phyloP scores from a whole-genome alignment of 345 rosid genomes.

The Erodium maritimum region DNA sequence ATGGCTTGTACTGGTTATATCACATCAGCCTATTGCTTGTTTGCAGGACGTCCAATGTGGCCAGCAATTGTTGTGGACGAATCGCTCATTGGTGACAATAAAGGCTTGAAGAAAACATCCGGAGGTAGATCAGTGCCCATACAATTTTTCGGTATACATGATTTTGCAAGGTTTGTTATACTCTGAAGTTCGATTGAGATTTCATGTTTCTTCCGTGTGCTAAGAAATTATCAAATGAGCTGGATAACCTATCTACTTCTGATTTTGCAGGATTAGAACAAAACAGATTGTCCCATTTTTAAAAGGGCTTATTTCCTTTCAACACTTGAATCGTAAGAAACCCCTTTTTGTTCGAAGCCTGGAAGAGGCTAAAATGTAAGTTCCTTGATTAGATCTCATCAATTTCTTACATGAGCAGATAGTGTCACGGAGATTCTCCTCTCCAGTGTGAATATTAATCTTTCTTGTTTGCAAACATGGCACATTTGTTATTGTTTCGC shows the following conservation, averaged over 20 bases:
- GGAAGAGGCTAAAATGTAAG: slow-evolving; percentile 89
- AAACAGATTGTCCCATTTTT: slow-evolving; percentile 83
- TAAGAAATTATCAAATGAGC: neutral
- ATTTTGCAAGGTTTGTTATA: slow-evolving; percentile 79
- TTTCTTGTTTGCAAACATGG: no score
- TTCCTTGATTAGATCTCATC: slow-evolving; percentile 2
- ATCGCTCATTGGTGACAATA: slow-evolving; percentile 44
- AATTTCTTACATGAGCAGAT: neutral
- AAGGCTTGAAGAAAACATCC: slow-evolving; percentile 41
- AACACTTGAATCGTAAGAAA: slow-evolving; percentile 83
- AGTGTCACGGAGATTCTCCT: neutral
- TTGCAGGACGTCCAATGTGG: slow-evolving; percentile 92
- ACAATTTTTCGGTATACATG: slow-evolving; percentile 97
- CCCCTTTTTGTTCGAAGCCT: slow-evolving; percentile 57
- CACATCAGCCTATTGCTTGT: slow-evolving; percentile 18
- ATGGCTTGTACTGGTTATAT: no score
- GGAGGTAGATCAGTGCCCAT: slow-evolving; percentile 59
- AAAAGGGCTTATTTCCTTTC: slow-evolving; percentile 76
- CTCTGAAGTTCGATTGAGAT: slow-evolving; percentile 6
- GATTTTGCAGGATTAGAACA: slow-evolving; percentile 45
- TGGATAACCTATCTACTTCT: neutral
- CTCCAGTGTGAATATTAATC: neutral
- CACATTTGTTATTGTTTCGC: no score
- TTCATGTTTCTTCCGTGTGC: neutral
- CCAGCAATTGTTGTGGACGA: slow-evolving; percentile 89